Conservation (phyloP, 352 stramenopile genomes). For the Phytopythium delawarense region DNA sequence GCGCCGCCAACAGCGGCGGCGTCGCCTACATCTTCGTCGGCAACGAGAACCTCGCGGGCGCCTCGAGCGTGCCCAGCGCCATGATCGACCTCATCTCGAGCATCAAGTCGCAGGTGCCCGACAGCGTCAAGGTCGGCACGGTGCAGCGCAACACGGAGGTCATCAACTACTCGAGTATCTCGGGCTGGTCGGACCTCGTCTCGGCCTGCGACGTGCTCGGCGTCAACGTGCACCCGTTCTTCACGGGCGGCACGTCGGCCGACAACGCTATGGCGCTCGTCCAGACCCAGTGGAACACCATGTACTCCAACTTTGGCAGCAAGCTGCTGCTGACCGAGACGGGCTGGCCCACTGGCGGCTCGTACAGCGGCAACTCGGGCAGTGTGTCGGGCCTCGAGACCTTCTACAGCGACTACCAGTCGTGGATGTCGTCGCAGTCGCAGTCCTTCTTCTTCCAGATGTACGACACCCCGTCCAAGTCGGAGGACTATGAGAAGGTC, state of each 20-base stretch:
- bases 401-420: slow-evolving; percentile 63
- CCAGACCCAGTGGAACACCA: slow-evolving; percentile 50
- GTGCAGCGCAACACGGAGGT: slow-evolving; percentile 68
- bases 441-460: slow-evolving; percentile 81
- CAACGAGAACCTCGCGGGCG: slow-evolving; percentile 57
- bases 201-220: slow-evolving; percentile 39
- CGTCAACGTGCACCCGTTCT: slow-evolving; percentile 63
- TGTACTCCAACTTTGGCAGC: slow-evolving; percentile 32
- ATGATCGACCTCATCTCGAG: slow-evolving; percentile 49
- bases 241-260: slow-evolving; percentile 28
- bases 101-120: slow-evolving; percentile 40
- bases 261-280: slow-evolving; percentile 38
- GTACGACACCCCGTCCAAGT: slow-evolving; percentile 55
- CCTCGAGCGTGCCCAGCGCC: slow-evolving; percentile 22
- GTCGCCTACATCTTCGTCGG: slow-evolving; percentile 62
- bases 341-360: slow-evolving; percentile 42
- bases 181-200: slow-evolving; percentile 34
- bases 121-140: slow-evolving; percentile 51
- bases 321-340: slow-evolving; percentile 57
- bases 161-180: slow-evolving; percentile 23
- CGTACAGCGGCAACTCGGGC: slow-evolving; percentile 30
- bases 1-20: slow-evolving; percentile 31
- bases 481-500: slow-evolving; percentile 35
- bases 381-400: slow-evolving; percentile 23
- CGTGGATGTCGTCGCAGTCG: slow-evolving; percentile 38